phyloP scores from a whole-genome alignment of 2,329 filamentous ascomycete species.

The Colletotrichum acutatum region DNA sequence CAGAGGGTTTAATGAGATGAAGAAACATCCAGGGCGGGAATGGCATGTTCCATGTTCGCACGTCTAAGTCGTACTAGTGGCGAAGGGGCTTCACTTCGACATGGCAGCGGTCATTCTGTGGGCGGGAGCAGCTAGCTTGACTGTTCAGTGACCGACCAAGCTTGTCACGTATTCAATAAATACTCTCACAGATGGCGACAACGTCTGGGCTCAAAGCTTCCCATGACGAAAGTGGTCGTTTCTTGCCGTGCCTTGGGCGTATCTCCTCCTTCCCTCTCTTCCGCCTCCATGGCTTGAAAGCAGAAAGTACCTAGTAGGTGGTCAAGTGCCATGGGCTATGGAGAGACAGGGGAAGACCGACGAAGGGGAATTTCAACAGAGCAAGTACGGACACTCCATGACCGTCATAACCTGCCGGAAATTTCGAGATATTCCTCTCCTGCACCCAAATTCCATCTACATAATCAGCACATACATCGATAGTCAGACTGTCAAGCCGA shows the following conservation, averaged over 20 bases:
- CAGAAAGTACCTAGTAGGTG: background rate
- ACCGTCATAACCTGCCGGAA: background rate
- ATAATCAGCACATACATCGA: background rate
- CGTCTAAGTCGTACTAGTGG: no score
- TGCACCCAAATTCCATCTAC: background rate
- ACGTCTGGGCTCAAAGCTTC: background rate
- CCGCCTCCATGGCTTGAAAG: background rate
- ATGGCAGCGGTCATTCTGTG: background rate
- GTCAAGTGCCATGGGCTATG: background rate
- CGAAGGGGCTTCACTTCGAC: background rate
- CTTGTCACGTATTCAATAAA: background rate
- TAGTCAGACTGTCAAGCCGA: background rate
- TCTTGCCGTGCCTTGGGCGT: background rate
- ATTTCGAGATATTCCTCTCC: background rate
- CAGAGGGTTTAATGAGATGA: background rate
- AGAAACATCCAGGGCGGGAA: background rate
- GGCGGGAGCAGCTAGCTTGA: background rate
- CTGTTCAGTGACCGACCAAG: background rate
- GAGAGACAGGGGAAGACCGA: background rate
- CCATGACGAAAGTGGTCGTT: background rate
- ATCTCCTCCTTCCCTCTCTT: background rate
- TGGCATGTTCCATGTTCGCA: background rate
- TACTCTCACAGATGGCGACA: background rate
- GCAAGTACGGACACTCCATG: background rate
- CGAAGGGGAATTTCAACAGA: background rate